These are phyloP conservation scores for Dictyostelium citrinum DNA, from an alignment of 78 protist species.

Conservation along the genomic window DNA sequence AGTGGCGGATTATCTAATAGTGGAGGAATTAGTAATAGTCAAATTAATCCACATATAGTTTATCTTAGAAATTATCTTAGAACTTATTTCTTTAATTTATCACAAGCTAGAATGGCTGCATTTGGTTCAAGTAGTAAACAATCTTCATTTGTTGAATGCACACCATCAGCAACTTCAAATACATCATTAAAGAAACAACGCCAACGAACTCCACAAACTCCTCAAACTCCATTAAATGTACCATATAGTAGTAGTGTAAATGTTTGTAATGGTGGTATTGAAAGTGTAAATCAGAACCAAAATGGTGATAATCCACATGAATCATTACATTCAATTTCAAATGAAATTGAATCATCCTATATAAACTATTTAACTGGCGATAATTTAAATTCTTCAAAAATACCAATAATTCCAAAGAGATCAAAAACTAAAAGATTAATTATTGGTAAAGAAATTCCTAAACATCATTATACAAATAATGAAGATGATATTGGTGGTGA, in stretches of 20 bases:
- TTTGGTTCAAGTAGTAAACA: constrained; percentile 37
- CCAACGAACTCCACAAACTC: background rate
- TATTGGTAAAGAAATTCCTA: background rate
- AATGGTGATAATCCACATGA: constrained; percentile 31
- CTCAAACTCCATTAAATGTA: background rate
- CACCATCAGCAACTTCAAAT: background rate
- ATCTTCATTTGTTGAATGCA: constrained; percentile 51
- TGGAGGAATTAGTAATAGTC: background rate
- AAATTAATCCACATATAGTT: constrained; percentile 51
- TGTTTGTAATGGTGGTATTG: background rate
- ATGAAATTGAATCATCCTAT: background rate
- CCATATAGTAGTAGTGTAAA: background rate
- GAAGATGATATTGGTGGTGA: background rate
- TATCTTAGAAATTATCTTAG: constrained; percentile 29
- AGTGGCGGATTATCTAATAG: background rate
- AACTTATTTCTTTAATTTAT: constrained; percentile 39
- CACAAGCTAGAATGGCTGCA: constrained; percentile 68
- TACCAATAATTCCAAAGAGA: constrained; percentile 18
- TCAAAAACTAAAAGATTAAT: constrained; percentile 18
- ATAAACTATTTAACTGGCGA: background rate
- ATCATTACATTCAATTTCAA: background rate
- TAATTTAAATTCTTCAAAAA: background rate
- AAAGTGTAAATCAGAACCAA: background rate
- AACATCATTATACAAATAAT: background rate
- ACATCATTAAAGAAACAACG: background rate